phyloP scores from a whole-genome alignment of 2,329 filamentous ascomycete genomes.

The Fusarium camptoceras region DNA sequence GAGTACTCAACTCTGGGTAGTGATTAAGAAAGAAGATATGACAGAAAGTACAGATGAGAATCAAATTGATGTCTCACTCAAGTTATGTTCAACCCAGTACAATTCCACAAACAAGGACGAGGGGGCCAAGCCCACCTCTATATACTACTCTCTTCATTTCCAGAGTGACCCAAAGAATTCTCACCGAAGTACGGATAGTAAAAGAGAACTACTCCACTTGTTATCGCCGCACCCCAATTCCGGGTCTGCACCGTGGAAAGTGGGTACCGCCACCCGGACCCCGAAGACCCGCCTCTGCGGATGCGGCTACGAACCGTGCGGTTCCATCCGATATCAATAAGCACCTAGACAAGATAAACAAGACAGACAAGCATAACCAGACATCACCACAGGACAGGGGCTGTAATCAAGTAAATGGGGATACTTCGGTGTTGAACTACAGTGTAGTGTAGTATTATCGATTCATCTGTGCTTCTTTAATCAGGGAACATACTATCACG shows the following conservation, averaged over 20 bases:
- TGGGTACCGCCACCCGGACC: conserved; percentile 13
- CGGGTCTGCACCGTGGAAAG: conserved; percentile 33
- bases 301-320: conserved; percentile 37
- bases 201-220: not conserved
- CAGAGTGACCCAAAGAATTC: not conserved
- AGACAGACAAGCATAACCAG: not conserved
- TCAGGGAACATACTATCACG: conserved; percentile 2
- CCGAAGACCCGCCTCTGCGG: conserved; percentile 1
- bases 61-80: conserved; percentile 27
- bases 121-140: conserved; percentile 30
- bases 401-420: conserved; percentile 22
- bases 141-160: conserved; percentile 18
- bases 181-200: not conserved
- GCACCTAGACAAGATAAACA: not conserved
- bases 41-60: conserved; percentile 3
- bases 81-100: conserved; percentile 7
- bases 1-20: not conserved
- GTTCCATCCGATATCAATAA: conserved; percentile 29
- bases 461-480: conserved; percentile 23
- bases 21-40: not conserved
- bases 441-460: conserved; percentile 8
- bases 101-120: not conserved
- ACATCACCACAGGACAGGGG: not conserved
- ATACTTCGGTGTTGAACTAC: conserved; percentile 43
- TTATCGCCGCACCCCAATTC: conserved; percentile 30